These are phyloP conservation scores for Puccinia hordei DNA, from an alignment of 1,284 basidiomycete species.

Conservation along the genomic window DNA sequence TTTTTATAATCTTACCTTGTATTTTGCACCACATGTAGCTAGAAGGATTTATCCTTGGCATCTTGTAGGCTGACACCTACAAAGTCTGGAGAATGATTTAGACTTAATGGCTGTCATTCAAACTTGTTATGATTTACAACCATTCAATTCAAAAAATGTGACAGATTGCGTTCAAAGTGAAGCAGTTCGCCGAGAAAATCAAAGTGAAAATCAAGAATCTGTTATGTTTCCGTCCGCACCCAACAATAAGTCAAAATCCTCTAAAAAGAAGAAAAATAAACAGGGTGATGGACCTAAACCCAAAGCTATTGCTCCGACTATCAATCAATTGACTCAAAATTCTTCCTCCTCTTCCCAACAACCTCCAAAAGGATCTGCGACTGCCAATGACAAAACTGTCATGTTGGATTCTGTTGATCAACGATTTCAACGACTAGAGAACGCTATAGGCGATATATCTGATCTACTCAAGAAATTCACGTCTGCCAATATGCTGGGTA, in stretches of 20 bases:
- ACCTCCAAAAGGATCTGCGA: not conserved
- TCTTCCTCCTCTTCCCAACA: not conserved
- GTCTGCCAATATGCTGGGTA: not conserved
- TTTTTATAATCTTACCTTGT: no score
- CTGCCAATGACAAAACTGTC: no score
- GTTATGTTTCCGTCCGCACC: not conserved
- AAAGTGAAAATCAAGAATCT: not conserved
- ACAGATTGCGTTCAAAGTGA: not conserved
- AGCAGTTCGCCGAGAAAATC: not conserved
- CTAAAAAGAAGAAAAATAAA: not conserved
- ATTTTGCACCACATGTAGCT: no score
- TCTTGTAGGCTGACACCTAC: no score
- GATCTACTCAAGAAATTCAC: not conserved
- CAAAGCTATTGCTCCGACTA: constrained; percentile 1
- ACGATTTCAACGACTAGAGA: not conserved
- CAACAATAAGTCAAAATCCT: not conserved
- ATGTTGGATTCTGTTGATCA: not conserved
- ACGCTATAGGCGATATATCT: not conserved
- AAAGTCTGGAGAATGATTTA: not conserved
- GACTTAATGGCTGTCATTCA: not conserved
- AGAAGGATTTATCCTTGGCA: no score
- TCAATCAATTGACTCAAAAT: not conserved
- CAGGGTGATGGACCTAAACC: not conserved
- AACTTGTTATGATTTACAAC: constrained; percentile 1
- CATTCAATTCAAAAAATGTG: constrained; percentile 2